Evolutionary conservation across 1,139 yeast species (phyloP).

Genomic region (Yamadazyma conglobata): DNA sequence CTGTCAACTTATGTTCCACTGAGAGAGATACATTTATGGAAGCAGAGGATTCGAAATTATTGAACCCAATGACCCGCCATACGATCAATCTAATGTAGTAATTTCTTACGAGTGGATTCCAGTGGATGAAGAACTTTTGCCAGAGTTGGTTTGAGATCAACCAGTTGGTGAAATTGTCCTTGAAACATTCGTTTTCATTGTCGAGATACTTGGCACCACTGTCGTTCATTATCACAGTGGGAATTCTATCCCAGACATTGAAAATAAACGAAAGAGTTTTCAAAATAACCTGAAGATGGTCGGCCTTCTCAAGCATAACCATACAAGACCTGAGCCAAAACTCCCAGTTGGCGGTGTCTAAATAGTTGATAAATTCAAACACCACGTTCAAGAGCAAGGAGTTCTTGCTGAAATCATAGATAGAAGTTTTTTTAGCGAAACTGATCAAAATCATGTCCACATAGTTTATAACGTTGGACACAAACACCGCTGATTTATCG

Average conservation of each 20-base stretch:
- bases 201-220: slow-evolving; percentile 22
- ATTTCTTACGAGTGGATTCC: slow-evolving; percentile 74
- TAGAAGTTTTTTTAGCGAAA: slow-evolving; percentile 39
- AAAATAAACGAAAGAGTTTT: slow-evolving; percentile 65
- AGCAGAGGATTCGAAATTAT: slow-evolving; percentile 36
- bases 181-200: slow-evolving; percentile 27
- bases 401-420: slow-evolving; percentile 44
- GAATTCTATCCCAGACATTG: slow-evolving; percentile 74
- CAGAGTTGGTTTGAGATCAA: slow-evolving; percentile 48
- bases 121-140: slow-evolving; percentile 63
- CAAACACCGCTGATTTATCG: slow-evolving; percentile 9
- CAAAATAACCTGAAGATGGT: slow-evolving; percentile 59
- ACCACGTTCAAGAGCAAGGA: slow-evolving; percentile 45
- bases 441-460: slow-evolving; percentile 33
- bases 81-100: slow-evolving; percentile 64
- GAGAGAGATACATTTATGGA: slow-evolving; percentile 30
- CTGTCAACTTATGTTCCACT: slow-evolving; percentile 28
- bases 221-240: slow-evolving; percentile 23
- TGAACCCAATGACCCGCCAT: slow-evolving; percentile 62
- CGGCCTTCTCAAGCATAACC: slow-evolving; percentile 55
- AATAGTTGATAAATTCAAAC: slow-evolving; percentile 44
- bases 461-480: slow-evolving; percentile 6
- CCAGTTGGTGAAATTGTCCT: slow-evolving; percentile 46
- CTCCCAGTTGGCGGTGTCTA: slow-evolving; percentile 56
- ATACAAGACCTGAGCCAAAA: slow-evolving; percentile 69